Conservation (phyloP, 2,329 filamentous ascomycete genomes). For the Hypoxylon sp. region DNA sequence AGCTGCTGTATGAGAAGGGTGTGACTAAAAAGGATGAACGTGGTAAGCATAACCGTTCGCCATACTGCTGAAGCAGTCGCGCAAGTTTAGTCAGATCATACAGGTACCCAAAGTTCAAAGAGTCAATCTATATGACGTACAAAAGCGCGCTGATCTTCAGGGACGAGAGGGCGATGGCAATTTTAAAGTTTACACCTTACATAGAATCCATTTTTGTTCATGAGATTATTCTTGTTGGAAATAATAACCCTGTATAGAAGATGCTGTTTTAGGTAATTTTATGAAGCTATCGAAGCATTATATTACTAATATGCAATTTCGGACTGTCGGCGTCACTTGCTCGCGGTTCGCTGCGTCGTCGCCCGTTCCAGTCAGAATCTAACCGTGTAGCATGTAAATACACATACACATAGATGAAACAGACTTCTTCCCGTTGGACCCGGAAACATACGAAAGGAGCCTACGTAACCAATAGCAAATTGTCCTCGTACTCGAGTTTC, state of each 20-base stretch:
- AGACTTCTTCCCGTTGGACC: not conserved
- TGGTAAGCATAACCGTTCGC: not conserved
- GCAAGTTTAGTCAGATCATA: not conserved
- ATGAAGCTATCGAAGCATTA: not conserved
- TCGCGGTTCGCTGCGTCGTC: not conserved
- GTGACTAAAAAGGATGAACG: not conserved
- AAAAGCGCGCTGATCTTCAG: conserved; percentile 15
- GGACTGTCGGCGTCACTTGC: not conserved
- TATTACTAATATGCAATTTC: not conserved
- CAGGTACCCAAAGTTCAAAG: not conserved
- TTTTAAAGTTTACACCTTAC: conserved; percentile 3
- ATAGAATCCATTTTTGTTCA: not conserved
- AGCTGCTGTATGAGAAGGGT: not conserved
- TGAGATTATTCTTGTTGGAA: not conserved
- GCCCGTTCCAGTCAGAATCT: not conserved
- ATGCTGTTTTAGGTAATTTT: not conserved
- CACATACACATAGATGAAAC: not conserved
- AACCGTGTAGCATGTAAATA: too few species aligned
- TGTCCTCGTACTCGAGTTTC: not conserved
- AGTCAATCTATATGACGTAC: conserved; percentile 13
- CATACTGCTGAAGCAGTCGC: not conserved
- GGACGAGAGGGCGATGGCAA: conserved; percentile 4
- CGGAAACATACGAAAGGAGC: not conserved
- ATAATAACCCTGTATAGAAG: not conserved
- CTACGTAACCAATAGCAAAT: not conserved